These are phyloP conservation scores for Ichthyophthirius multifiliis DNA, from an alignment of 169 alveolate genomes.

Conservation along the genomic window DNA sequence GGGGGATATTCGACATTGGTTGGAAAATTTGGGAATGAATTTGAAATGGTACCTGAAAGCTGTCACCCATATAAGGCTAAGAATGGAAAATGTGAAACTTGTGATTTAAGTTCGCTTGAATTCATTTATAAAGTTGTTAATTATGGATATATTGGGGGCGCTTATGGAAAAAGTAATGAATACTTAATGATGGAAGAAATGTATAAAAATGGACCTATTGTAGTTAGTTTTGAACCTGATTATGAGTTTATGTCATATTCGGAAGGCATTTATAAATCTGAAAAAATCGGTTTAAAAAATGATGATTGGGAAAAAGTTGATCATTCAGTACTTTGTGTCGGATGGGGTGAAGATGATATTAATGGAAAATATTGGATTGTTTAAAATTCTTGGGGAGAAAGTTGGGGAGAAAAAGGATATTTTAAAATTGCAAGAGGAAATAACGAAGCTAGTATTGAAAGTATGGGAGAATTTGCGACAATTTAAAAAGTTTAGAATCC, in stretches of 20 bases:
- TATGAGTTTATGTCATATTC: conserved; percentile 50
- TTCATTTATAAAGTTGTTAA: background rate
- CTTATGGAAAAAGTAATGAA: conserved; percentile 38
- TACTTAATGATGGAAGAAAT: conserved; percentile 42
- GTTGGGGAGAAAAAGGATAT: conserved; percentile 33
- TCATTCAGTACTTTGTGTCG: conserved; percentile 53
- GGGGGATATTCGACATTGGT: conserved; percentile 54
- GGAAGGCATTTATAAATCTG: conserved; percentile 27
- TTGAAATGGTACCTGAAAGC: background rate
- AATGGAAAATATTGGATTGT: conserved; percentile 47
- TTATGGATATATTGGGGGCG: conserved; percentile 44
- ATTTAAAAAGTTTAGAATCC: too few relatives aligned
- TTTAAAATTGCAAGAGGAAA: conserved; percentile 23
- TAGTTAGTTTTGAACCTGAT: conserved; percentile 39
- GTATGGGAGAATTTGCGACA: background rate
- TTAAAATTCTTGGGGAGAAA: conserved; percentile 25
- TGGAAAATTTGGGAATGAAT: conserved; percentile 35
- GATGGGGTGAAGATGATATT: conserved; percentile 52
- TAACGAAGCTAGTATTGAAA: conserved; percentile 26
- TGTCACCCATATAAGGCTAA: conserved; percentile 11
- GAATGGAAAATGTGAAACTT: background rate
- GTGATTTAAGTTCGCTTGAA: background rate
- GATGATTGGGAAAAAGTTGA: conserved; percentile 56
- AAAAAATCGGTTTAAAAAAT: background rate
- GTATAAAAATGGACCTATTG: conserved; percentile 52